Evolutionary conservation across 129 eudicot genomes (phyloP).

Genomic region (Ambrosia trifida): DNA sequence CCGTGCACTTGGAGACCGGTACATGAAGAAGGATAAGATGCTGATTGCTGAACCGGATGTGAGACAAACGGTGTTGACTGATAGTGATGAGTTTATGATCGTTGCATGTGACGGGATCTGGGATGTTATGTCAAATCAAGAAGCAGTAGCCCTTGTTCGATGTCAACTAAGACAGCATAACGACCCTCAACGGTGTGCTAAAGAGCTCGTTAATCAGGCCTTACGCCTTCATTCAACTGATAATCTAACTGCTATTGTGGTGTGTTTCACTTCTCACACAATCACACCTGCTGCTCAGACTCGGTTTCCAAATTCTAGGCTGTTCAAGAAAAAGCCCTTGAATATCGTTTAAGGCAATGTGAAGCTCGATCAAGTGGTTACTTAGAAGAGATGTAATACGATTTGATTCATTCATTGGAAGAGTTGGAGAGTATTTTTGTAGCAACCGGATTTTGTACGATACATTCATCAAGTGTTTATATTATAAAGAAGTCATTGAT

Average conservation of each 20-base stretch:
- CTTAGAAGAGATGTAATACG: neutral
- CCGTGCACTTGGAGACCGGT: slow-evolving; percentile 86
- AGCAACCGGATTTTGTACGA: too few species aligned
- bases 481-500: too few species aligned
- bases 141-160: slow-evolving; percentile 64
- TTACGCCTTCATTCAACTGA: slow-evolving; percentile 41
- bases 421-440: too few species aligned
- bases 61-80: slow-evolving; percentile 43
- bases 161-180: slow-evolving; percentile 46
- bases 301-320: neutral
- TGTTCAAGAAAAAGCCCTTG: slow-evolving; percentile 34
- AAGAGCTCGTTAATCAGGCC: slow-evolving; percentile 46
- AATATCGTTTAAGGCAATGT: slow-evolving; percentile 32
- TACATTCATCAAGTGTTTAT: too few species aligned
- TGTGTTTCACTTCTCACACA: slow-evolving; percentile 47
- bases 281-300: neutral
- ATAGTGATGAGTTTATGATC: slow-evolving; percentile 81
- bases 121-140: slow-evolving; percentile 80
- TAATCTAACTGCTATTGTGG: slow-evolving; percentile 70
- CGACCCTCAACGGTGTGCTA: slow-evolving; percentile 61
- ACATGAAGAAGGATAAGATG: slow-evolving; percentile 55
- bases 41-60: slow-evolving; percentile 81
- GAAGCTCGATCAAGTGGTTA: slow-evolving; percentile 12
- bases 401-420: slow-evolving; percentile 9
- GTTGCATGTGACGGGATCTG: slow-evolving; percentile 84